These are phyloP conservation scores for Tephrocybe sp. DNA, from an alignment of 768 basidiomycete species.

Conservation along the genomic window DNA sequence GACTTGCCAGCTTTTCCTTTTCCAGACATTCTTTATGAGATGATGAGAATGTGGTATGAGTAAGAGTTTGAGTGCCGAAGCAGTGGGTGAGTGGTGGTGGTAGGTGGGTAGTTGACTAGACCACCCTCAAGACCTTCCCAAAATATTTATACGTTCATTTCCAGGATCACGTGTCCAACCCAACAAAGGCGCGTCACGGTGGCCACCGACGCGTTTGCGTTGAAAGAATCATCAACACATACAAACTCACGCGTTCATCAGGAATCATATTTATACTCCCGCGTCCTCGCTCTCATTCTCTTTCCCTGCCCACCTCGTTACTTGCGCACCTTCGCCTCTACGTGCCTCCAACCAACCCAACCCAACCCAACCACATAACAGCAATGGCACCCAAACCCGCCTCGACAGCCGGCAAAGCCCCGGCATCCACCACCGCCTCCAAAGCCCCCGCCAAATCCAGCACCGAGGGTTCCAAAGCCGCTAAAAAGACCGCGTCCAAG, in stretches of 20 bases:
- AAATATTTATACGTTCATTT: slow-evolving; percentile 34
- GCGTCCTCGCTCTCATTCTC: slow-evolving; percentile 16
- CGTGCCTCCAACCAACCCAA: slow-evolving; percentile 11
- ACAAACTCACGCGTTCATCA: slow-evolving; percentile 44
- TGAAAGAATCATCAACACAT: slow-evolving; percentile 34
- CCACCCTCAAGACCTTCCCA: background rate
- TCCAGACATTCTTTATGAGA: slow-evolving; percentile 40
- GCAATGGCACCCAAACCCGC: slow-evolving; percentile 80
- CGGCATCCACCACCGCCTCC: slow-evolving; percentile 61
- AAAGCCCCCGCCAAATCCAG: slow-evolving; percentile 71
- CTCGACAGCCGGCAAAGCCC: slow-evolving; percentile 79
- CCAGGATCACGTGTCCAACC: slow-evolving; percentile 15
- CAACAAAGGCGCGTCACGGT: slow-evolving; percentile 17
- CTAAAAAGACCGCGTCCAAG: slow-evolving; percentile 70
- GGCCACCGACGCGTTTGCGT: slow-evolving; percentile 39
- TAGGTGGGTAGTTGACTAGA: slow-evolving; percentile 17
- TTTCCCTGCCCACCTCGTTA: slow-evolving; percentile 37
- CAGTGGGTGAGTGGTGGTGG: slow-evolving; percentile 5
- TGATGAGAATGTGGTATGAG: slow-evolving; percentile 7
- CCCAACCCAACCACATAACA: slow-evolving; percentile 5
- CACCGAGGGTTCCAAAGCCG: slow-evolving; percentile 66
- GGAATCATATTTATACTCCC: slow-evolving; percentile 27
- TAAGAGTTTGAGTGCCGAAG: slow-evolving; percentile 15
- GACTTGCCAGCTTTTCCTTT: slow-evolving; percentile 48
- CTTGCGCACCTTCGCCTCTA: too few relatives aligned